phyloP scores from a whole-genome alignment of 345 rosid species.

The Eucalyptus coolabah region DNA sequence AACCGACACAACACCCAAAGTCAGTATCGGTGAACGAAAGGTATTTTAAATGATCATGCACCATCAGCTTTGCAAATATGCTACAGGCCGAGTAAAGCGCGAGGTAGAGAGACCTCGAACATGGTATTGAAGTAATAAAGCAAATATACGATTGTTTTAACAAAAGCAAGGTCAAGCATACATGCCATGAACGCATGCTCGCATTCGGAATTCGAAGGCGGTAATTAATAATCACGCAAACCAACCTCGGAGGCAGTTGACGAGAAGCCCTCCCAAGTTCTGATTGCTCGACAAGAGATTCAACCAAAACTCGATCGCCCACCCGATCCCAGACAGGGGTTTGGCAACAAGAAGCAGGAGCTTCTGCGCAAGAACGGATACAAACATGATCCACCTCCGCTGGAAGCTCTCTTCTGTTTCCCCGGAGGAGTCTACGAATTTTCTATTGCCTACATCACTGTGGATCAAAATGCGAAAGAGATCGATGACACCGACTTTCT shows the following conservation, averaged over 20 bases:
- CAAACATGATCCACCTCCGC: conserved; percentile 41
- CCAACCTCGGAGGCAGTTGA: conserved; percentile 13
- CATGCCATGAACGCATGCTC: no score
- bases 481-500: no score
- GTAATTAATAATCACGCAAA: neutral
- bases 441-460: neutral
- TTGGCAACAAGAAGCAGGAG: conserved; percentile 14
- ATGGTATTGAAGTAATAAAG: neutral
- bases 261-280: conserved; percentile 8
- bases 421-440: conserved; percentile 31
- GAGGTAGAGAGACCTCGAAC: neutral
- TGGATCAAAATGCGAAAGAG: no score
- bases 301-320: conserved; percentile 20
- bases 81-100: neutral
- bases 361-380: conserved; percentile 39
- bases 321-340: conserved; percentile 31
- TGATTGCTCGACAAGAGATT: conserved; percentile 38
- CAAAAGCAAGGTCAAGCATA: neutral
- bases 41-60: neutral
- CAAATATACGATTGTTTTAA: neutral
- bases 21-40: neutral
- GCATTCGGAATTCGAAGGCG: no score
- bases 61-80: neutral
- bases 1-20: neutral
- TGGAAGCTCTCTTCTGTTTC: conserved; percentile 14